phyloP scores from a whole-genome alignment of 2,329 filamentous ascomycete genomes.

The Xylariales sp. region DNA sequence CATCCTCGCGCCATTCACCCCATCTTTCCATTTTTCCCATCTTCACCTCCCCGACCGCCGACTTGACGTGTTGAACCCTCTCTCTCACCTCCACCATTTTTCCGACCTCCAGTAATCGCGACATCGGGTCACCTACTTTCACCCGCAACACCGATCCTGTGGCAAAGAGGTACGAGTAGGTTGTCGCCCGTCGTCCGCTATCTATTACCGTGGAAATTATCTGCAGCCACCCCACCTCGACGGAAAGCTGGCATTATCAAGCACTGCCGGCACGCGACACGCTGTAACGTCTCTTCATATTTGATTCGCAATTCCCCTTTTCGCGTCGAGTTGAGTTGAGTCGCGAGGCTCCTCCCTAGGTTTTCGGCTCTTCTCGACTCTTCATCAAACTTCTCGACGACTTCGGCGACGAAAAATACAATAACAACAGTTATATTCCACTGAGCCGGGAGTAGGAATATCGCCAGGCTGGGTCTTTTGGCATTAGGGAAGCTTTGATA shows the following conservation, averaged over 20 bases:
- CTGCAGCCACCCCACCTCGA: conserved; percentile 4
- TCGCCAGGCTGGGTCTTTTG: conserved; percentile 32
- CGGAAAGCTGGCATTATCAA: neutral
- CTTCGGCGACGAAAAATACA: neutral
- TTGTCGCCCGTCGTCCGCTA: conserved; percentile 2
- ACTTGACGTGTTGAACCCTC: conserved; percentile 27
- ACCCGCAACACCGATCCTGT: neutral
- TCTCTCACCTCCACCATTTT: conserved; percentile 33
- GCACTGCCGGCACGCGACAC: conserved; percentile 26
- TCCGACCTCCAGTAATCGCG: conserved; percentile 17
- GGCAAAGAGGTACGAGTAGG: conserved; percentile 1
- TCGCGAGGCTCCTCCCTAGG: neutral
- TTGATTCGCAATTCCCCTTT: neutral
- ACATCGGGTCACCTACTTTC: neutral
- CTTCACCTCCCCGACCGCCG: conserved; percentile 30
- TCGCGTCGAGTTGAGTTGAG: neutral
- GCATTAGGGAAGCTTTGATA: conserved; percentile 34
- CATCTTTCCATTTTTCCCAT: conserved; percentile 39
- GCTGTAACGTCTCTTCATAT: conserved; percentile 4
- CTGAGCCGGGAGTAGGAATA: conserved; percentile 28
- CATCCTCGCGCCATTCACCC: conserved; percentile 30
- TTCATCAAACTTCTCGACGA: neutral
- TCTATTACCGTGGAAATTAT: neutral
- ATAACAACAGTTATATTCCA: conserved; percentile 14
- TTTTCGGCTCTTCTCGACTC: neutral